These are phyloP conservation scores for Cercospora canescens DNA, from an alignment of 2,329 filamentous ascomycete genomes.

Conservation along the genomic window DNA sequence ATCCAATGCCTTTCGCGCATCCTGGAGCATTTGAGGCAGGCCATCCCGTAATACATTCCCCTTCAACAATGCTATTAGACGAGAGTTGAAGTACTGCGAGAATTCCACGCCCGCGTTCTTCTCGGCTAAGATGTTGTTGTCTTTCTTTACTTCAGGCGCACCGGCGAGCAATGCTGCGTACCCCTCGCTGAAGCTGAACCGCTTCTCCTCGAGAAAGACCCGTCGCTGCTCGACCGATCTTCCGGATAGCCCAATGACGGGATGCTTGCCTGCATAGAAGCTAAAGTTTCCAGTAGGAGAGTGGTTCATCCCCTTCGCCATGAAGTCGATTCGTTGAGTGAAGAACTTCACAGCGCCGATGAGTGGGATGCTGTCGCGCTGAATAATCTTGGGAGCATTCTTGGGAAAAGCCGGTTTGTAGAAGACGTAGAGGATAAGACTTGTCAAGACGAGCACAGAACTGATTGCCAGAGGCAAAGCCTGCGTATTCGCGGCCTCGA, in stretches of 20 bases:
- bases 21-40: constrained; percentile 47
- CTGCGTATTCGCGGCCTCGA: background rate
- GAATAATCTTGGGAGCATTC: constrained; percentile 27
- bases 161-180: constrained; percentile 36
- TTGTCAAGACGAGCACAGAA: constrained; percentile 17
- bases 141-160: constrained; percentile 35
- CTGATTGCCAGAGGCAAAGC: constrained; percentile 12
- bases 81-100: constrained; percentile 27
- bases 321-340: constrained; percentile 49
- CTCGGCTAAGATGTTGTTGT: constrained; percentile 22
- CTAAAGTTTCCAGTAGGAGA: constrained; percentile 48
- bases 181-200: constrained; percentile 48
- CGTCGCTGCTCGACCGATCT: constrained; percentile 41
- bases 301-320: constrained; percentile 34
- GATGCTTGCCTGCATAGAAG: constrained; percentile 50
- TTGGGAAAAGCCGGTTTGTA: constrained; percentile 25
- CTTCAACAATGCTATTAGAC: constrained; percentile 32
- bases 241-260: constrained; percentile 49
- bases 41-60: constrained; percentile 27
- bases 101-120: constrained; percentile 19
- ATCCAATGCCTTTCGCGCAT: constrained; percentile 43
- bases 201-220: constrained; percentile 48
- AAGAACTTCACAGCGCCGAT: constrained; percentile 51
- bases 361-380: constrained; percentile 39
- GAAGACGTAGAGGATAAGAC: constrained; percentile 25